Conservation (phyloP, 2,329 filamentous ascomycete species). For the Epichloe bromicola region DNA sequence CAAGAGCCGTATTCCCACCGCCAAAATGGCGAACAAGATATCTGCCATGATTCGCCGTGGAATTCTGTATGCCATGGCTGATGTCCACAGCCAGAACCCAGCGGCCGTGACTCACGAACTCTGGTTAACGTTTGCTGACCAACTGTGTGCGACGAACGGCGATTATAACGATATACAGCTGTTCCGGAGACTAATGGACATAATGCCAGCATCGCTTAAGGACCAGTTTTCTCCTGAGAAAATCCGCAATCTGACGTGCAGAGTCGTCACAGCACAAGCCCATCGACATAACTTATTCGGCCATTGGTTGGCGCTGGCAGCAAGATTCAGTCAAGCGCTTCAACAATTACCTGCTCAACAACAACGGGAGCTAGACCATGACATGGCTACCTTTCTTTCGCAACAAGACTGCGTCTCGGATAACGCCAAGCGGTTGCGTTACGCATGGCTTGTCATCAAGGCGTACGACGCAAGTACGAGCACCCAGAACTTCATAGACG, state of each 20-base stretch:
- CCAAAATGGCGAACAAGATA: constrained; percentile 7
- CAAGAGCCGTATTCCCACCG: constrained; percentile 6
- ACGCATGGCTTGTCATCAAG: constrained; percentile 13
- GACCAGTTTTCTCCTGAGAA: constrained; percentile 6
- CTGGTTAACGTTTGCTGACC: constrained; percentile 9
- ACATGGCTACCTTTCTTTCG: constrained; percentile 6
- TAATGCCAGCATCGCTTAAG: constrained; percentile 9
- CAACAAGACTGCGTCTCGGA: constrained; percentile 5
- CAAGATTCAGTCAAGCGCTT: constrained; percentile 10
- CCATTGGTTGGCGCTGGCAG: constrained; percentile 9
- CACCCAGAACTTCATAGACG: constrained; percentile 7
- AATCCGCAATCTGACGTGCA: constrained; percentile 6
- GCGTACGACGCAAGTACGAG: constrained; percentile 8
- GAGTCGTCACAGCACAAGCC: constrained; percentile 10
- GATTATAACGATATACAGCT: constrained; percentile 9
- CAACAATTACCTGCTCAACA: constrained; percentile 5
- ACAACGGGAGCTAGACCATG: constrained; percentile 5
- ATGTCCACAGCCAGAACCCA: constrained; percentile 3
- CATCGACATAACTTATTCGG: constrained; percentile 7
- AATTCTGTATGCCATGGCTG: constrained; percentile 8
- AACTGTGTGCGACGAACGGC: constrained; percentile 5
- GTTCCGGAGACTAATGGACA: constrained; percentile 8
- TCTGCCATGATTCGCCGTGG: constrained; percentile 11
- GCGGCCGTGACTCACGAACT: constrained; percentile 6
- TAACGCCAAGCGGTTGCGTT: constrained; percentile 6